Evolutionary conservation across 768 basidiomycete genomes (phyloP).

Genomic region (Scleroderma bovista): DNA sequence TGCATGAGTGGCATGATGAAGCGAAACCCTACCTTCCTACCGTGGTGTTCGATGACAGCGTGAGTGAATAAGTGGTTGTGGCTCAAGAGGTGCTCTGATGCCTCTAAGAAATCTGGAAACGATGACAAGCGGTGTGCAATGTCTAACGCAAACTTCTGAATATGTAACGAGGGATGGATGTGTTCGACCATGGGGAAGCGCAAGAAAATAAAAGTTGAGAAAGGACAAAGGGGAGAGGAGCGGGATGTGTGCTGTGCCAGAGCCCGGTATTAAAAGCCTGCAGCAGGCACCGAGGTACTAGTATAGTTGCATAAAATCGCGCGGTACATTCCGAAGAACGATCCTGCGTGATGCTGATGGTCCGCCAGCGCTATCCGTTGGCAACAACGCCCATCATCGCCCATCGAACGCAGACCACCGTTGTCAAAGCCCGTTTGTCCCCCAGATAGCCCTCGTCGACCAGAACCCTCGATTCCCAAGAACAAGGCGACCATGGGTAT

Average conservation of each 20-base stretch:
- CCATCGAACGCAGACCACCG: not conserved
- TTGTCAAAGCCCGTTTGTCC: not conserved
- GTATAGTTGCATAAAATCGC: conserved; percentile 16
- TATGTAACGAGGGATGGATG: conserved; percentile 10
- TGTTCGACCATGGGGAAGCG: conserved; percentile 2
- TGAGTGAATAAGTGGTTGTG: conserved; percentile 14
- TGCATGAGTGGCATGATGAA: not conserved
- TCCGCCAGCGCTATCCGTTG: not conserved
- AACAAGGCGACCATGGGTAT: not conserved
- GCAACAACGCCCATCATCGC: not conserved
- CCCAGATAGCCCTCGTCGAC: not conserved
- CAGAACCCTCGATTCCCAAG: not conserved
- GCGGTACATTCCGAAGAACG: conserved; percentile 30
- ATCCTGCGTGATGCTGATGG: not conserved
- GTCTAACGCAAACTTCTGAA: conserved; percentile 25
- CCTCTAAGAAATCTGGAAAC: conserved; percentile 23
- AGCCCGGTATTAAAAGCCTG: conserved; percentile 8
- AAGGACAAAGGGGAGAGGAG: conserved; percentile 11
- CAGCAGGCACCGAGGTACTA: conserved; percentile 14
- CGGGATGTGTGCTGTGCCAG: conserved; percentile 26
- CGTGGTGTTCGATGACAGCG: conserved; percentile 17
- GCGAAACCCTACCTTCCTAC: conserved; percentile 20
- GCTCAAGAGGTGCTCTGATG: conserved; percentile 20
- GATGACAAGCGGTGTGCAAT: conserved; percentile 26
- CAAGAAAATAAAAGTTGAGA: conserved; percentile 7